Evolutionary conservation across 2,329 filamentous ascomycete genomes (phyloP).

Genomic region (Diaporthe caulivora): DNA sequence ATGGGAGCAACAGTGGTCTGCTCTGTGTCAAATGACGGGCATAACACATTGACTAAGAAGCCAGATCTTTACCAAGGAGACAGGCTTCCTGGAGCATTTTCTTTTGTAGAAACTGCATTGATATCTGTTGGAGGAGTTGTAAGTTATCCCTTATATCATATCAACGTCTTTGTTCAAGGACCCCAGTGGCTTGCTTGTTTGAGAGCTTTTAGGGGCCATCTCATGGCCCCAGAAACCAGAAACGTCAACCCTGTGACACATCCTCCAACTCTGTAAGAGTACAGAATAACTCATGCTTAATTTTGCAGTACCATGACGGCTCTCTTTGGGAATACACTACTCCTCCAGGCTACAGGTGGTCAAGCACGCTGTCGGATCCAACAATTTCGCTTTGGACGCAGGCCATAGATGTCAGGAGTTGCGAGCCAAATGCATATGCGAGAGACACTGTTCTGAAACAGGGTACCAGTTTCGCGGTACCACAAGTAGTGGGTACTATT

Average conservation of each 20-base stretch:
- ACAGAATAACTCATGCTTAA: neutral
- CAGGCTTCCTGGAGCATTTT: neutral
- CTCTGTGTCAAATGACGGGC: neutral
- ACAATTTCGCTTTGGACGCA: neutral
- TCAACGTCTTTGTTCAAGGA: too few species aligned
- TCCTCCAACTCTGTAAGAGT: neutral
- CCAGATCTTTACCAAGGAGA: neutral
- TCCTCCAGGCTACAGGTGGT: neutral
- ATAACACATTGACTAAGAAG: neutral
- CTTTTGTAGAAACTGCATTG: neutral
- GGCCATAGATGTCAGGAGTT: neutral
- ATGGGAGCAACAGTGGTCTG: constrained; percentile 12
- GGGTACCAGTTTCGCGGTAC: neutral
- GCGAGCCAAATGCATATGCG: neutral
- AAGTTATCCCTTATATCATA: neutral
- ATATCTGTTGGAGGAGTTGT: constrained; percentile 24
- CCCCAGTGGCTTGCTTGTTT: too few species aligned
- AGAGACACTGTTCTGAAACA: neutral
- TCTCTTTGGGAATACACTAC: constrained; percentile 7
- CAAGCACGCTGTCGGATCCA: neutral
- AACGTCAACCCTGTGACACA: too few species aligned
- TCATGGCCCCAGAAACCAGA: neutral
- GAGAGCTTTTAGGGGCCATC: neutral
- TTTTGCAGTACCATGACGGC: constrained; percentile 22
- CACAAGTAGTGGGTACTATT: constrained; percentile 12